A percentile compares a stretch with the other conserved stretches of the same genome.
These are phyloP conservation scores for Penicillium crustosum DNA, from an alignment of 2,329 filamentous ascomycete species.

Conservation along the genomic window DNA sequence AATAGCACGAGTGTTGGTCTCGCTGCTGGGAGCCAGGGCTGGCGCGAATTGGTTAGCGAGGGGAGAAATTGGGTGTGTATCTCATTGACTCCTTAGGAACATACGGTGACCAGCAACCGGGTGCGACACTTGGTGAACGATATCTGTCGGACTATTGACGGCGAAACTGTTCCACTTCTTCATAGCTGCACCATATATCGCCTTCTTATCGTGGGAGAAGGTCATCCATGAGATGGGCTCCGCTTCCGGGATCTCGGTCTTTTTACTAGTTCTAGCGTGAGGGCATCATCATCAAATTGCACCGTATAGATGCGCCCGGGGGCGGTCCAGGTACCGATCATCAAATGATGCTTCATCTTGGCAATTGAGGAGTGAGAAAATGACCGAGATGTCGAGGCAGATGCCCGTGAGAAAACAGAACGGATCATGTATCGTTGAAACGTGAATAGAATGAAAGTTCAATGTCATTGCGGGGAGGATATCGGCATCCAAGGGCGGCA, in stretches of 20 bases:
- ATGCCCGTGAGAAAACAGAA: conserved; percentile 7
- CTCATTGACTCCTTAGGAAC: conserved; percentile 1
- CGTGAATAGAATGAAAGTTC: conserved; percentile 13
- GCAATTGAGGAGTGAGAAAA: conserved; percentile 16
- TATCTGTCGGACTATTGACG: conserved; percentile 72
- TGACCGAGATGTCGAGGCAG: conserved; percentile 8
- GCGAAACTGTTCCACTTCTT: conserved; percentile 88
- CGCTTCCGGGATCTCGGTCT: conserved; percentile 75
- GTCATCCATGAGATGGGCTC: conserved; percentile 95
- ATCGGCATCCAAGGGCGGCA: conserved; percentile 25
- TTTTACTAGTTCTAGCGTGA: conserved; percentile 74
- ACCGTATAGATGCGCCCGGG: conserved; percentile 89
- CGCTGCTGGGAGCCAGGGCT: conserved; percentile 67
- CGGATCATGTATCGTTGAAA: conserved; percentile 18
- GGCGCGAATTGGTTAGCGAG: conserved; percentile 1
- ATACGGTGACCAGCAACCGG: conserved; percentile 73
- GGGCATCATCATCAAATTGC: conserved; percentile 77
- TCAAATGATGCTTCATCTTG: conserved; percentile 81
- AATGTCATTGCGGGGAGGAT: conserved; percentile 18
- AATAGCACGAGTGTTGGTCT: conserved; percentile 83
- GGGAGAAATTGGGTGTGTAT: background rate
- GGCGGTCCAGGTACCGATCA: conserved; percentile 89
- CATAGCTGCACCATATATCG: conserved; percentile 87
- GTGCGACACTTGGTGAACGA: conserved; percentile 72
- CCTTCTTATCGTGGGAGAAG: conserved; percentile 80